A percentile compares a stretch with the other conserved stretches of the same genome.
These are phyloP conservation scores for Monosporascus sp. DNA, from an alignment of 2,329 filamentous ascomycete genomes.

Conservation along the genomic window DNA sequence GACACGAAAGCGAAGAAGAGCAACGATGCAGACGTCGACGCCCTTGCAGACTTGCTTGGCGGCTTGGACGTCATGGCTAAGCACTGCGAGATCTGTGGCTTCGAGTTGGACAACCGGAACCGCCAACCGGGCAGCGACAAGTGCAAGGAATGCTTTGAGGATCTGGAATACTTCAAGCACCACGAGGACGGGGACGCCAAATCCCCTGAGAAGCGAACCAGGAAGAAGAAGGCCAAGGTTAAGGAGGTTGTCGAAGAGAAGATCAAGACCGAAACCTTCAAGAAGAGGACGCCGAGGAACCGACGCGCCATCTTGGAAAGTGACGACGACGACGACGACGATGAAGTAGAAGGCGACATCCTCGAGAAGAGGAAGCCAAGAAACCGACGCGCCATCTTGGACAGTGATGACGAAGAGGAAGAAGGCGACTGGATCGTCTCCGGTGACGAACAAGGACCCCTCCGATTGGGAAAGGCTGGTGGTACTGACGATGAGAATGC, in stretches of 20 bases:
- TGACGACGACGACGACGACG: conserved; percentile 42
- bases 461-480: conserved; percentile 71
- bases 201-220: conserved; percentile 33
- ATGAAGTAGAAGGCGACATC: conserved; percentile 59
- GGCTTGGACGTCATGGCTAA: conserved; percentile 73
- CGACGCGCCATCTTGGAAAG: conserved; percentile 43
- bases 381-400: conserved; percentile 38
- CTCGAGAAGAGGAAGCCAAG: conserved; percentile 22
- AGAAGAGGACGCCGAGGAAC: conserved; percentile 28
- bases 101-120: conserved; percentile 52
- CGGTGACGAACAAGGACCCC: conserved; percentile 55
- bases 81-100: conserved; percentile 80
- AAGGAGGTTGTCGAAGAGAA: conserved; percentile 29
- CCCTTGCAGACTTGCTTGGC: conserved; percentile 79
- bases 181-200: conserved; percentile 37
- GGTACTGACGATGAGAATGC: conserved; percentile 83
- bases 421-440: conserved; percentile 78
- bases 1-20: conserved; percentile 50
- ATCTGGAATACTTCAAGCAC: conserved; percentile 61
- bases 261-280: conserved; percentile 24
- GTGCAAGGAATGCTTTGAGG: conserved; percentile 71
- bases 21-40: conserved; percentile 65
- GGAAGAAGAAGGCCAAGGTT: conserved; percentile 26
- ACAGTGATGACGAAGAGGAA: conserved; percentile 57
- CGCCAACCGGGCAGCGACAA: conserved; percentile 37